Evolutionary conservation across 306 rosid species (phyloP), one percentile per base, ranked within the genome.

Genomic region (Dryas alaskensis): DNA sequence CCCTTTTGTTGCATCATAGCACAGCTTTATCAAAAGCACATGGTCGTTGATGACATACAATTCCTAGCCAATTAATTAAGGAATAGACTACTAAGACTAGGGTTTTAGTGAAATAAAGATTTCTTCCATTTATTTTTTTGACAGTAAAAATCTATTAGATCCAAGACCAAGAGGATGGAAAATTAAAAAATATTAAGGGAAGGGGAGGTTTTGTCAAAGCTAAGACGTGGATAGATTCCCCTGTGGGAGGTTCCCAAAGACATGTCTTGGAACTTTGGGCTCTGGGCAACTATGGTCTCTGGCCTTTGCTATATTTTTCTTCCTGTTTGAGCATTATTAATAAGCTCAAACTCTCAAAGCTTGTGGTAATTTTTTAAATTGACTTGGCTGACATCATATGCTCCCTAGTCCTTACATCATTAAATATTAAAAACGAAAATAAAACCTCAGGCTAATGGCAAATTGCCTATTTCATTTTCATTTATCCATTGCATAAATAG

Each of bases 211-310:
- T 80, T 70, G 77, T 49, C 77, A 65, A 76, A 59, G 68, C 44
- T 16, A n/a, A 67, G 69, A 74, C 84, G 74, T 76, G 77, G 16
- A 17, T 65, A 75, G 80, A 80, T 80, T 80, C 83, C 80, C 8
- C 2, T 9, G 12, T 7, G 69, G 68, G 59, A 39, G 52, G 43
- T 76, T 75, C 74, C 84, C 80, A 59, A 80, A 52, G 66, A 46
- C 69, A 63, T n/a, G 59, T 77, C 69, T 69, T 80, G 27, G 63
- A 67, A 70, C 58, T 80, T 69, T 37, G 83, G 53, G 49, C 70
- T 39, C 47, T 48, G 22, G 50, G 65, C 62, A 74, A 48, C 44
- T 48, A 19, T 75, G 80, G 54, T 67, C 65, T 73, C 49, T 68
- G 31, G 45, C 51, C 11, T 48, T 45, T 51, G 46, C 12, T 11